Conservation (phyloP, 2,329 filamentous ascomycete species). For the Hypocrella siamensis region DNA sequence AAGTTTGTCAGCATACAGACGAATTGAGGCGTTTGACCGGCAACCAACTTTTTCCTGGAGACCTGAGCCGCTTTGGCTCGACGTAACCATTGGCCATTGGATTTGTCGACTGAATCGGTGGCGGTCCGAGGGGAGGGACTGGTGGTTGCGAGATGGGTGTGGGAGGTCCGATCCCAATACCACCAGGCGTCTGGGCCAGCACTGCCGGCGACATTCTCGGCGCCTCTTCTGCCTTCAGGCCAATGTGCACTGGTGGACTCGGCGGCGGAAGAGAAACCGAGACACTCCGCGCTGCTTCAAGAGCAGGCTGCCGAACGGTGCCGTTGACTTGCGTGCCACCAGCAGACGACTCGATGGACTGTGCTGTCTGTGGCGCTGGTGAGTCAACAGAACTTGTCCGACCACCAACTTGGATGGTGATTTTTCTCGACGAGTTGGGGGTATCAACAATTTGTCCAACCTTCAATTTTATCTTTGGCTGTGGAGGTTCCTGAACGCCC, state of each 20-base stretch:
- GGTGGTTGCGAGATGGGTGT: slow-evolving; percentile 5
- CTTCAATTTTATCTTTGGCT: slow-evolving; percentile 70
- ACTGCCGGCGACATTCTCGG: slow-evolving; percentile 11
- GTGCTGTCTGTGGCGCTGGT: slow-evolving; percentile 25
- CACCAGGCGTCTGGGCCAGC: slow-evolving; percentile 6
- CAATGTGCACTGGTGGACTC: slow-evolving; percentile 23
- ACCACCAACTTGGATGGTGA: slow-evolving; percentile 56
- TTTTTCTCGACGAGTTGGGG: slow-evolving; percentile 38
- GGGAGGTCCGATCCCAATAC: slow-evolving; percentile 3
- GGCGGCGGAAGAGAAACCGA: slow-evolving; percentile 25
- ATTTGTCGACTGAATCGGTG: slow-evolving; percentile 9
- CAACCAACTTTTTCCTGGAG: slow-evolving; percentile 25
- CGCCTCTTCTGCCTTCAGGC: slow-evolving; percentile 20
- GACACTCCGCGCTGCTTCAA: slow-evolving; percentile 25
- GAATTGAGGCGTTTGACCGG: not conserved
- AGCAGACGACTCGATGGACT: slow-evolving; percentile 8
- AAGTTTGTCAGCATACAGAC: not conserved
- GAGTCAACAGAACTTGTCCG: slow-evolving; percentile 38
- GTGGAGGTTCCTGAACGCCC: slow-evolving; percentile 54
- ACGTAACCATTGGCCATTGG: slow-evolving; percentile 15
- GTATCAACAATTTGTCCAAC: slow-evolving; percentile 35
- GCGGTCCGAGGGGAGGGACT: slow-evolving; percentile 8
- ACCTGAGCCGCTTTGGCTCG: slow-evolving; percentile 21
- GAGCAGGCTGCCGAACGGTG: slow-evolving; percentile 7
- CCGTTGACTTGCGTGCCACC: slow-evolving; percentile 10